Evolutionary conservation across 2,329 filamentous ascomycete species (phyloP).

Genomic region (Aspergillus oerlinghausenensis): DNA sequence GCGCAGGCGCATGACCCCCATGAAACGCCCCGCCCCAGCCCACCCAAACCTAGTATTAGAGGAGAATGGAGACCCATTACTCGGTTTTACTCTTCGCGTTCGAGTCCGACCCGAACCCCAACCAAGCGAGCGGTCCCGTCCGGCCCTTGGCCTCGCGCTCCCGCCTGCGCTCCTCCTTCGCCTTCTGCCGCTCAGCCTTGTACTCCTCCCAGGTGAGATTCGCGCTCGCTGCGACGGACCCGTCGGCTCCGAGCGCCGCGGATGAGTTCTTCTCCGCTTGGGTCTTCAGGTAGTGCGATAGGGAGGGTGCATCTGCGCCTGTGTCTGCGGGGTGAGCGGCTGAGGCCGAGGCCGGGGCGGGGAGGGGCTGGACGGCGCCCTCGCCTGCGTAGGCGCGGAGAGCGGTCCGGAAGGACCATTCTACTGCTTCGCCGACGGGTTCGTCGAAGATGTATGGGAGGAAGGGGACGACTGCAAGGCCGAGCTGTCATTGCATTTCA

Average conservation of each 20-base stretch:
- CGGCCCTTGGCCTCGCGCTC: slow-evolving; percentile 17
- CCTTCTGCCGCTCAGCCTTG: slow-evolving; percentile 25
- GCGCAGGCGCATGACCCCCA: neutral
- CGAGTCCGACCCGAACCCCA: slow-evolving; percentile 8
- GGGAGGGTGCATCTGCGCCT: slow-evolving; percentile 15
- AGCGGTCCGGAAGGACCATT: slow-evolving; percentile 81
- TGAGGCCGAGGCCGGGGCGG: slow-evolving; percentile 5
- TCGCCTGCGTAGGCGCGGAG: slow-evolving; percentile 69
- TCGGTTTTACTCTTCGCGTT: slow-evolving; percentile 14
- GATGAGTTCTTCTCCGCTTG: slow-evolving; percentile 14
- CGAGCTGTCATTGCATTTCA: slow-evolving; percentile 43
- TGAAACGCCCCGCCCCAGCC: neutral
- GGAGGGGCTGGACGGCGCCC: slow-evolving; percentile 44
- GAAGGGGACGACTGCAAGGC: slow-evolving; percentile 71
- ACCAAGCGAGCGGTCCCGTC: slow-evolving; percentile 8
- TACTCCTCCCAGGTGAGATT: slow-evolving; percentile 33
- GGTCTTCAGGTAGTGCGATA: slow-evolving; percentile 18
- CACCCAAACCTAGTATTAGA: neutral
- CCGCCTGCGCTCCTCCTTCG: slow-evolving; percentile 24
- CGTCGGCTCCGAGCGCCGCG: slow-evolving; percentile 1
- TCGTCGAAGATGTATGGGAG: slow-evolving; percentile 82
- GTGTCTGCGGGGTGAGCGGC: neutral
- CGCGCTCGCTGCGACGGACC: slow-evolving; percentile 5
- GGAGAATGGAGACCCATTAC: neutral
- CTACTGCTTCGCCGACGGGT: slow-evolving; percentile 85